phyloP scores from a whole-genome alignment of 257 asterid species.

The Solanum clarkiae region DNA sequence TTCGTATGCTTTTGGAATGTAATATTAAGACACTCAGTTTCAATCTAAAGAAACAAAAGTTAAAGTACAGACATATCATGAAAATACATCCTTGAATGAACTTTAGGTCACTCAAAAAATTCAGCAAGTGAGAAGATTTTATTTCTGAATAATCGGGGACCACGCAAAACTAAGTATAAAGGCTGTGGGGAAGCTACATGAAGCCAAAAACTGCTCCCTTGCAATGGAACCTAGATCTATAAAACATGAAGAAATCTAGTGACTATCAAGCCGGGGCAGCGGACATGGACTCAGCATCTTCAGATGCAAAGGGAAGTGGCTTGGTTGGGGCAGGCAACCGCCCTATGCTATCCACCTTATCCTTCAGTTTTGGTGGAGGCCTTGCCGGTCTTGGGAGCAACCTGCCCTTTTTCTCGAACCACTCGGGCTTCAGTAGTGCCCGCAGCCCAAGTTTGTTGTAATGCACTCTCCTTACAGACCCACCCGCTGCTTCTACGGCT shows the following conservation, averaged over 20 bases:
- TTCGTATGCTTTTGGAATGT: neutral
- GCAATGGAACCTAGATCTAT: neutral
- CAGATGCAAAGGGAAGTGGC: conserved; percentile 54
- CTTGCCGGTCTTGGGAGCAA: conserved; percentile 82
- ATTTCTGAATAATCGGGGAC: neutral
- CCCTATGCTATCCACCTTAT: conserved; percentile 84
- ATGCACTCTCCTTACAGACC: conserved; percentile 79
- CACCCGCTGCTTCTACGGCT: conserved; percentile 90
- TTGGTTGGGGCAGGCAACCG: conserved; percentile 90
- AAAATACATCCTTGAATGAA: neutral
- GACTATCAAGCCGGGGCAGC: conserved; percentile 16
- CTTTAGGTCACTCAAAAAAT: neutral
- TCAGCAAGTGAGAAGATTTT: neutral
- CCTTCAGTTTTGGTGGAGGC: conserved; percentile 81
- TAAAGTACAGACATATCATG: neutral
- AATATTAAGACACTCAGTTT: neutral
- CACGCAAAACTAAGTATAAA: neutral
- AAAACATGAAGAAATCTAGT: neutral
- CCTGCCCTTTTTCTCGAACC: conserved; percentile 95
- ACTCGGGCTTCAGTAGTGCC: conserved; percentile 84
- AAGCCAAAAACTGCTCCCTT: neutral
- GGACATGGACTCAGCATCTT: conserved; percentile 37
- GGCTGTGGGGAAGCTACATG: neutral
- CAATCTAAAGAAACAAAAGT: neutral
- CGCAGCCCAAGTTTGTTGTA: conserved; percentile 79